These are phyloP conservation scores for Ophiostoma perfectum DNA, from an alignment of 2,329 filamentous ascomycete species.

Conservation along the genomic window DNA sequence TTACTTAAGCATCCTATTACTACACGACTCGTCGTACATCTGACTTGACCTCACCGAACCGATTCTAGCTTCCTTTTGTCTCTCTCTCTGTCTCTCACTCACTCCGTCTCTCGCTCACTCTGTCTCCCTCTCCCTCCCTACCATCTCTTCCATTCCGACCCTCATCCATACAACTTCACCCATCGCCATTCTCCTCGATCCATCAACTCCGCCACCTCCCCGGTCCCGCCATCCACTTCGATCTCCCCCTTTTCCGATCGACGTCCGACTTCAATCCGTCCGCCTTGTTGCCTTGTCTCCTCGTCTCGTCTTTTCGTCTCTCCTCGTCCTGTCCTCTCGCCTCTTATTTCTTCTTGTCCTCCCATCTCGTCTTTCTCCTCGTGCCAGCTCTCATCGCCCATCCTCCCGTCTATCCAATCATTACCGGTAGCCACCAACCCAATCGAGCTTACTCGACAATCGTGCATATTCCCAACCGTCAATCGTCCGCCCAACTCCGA, in stretches of 20 bases:
- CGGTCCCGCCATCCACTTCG: slow-evolving; percentile 12
- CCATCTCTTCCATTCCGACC: neutral
- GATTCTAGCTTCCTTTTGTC: neutral
- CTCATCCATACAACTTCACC: neutral
- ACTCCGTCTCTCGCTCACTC: neutral
- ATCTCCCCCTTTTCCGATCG: slow-evolving; percentile 14
- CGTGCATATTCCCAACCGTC: too few relatives aligned
- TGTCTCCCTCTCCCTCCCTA: neutral
- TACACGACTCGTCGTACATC: slow-evolving; percentile 9
- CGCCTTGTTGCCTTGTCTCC: neutral
- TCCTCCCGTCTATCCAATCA: neutral
- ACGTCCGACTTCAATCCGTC: neutral
- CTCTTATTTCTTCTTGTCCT: neutral
- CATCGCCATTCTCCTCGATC: neutral
- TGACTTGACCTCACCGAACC: slow-evolving; percentile 6
- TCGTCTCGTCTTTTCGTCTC: neutral
- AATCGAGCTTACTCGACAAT: too few relatives aligned
- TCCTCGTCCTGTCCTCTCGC: neutral
- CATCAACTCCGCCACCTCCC: slow-evolving; percentile 8
- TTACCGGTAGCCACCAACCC: too few relatives aligned
- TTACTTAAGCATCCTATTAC: slow-evolving; percentile 6
- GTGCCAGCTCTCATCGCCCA: too few relatives aligned
- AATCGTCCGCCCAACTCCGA: too few relatives aligned
- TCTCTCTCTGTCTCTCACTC: neutral
- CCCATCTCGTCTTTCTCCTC: too few relatives aligned